Conservation (phyloP, 129 eudicot genomes). For the Logfia minima region DNA sequence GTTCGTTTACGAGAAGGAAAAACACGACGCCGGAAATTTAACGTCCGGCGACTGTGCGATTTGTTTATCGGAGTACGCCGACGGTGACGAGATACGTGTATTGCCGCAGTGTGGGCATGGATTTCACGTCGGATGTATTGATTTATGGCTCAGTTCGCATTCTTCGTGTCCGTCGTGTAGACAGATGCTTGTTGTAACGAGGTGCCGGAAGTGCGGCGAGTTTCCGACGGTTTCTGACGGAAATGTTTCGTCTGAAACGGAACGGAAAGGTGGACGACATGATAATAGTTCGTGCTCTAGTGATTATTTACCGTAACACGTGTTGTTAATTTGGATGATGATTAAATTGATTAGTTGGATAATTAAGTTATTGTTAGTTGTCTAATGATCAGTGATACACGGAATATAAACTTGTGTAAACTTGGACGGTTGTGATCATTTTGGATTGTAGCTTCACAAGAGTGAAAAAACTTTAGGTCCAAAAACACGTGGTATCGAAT, state of each 20-base stretch:
- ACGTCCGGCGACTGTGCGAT: slow-evolving; percentile 64
- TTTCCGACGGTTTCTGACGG: slow-evolving; percentile 35
- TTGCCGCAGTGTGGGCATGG: slow-evolving; percentile 86
- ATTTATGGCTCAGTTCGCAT: slow-evolving; percentile 74
- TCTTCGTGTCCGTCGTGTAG: slow-evolving; percentile 92
- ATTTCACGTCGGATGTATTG: slow-evolving; percentile 71
- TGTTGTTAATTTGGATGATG: background rate
- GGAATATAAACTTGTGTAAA: slow-evolving; percentile 6
- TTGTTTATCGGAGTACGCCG: slow-evolving; percentile 68
- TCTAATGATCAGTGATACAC: slow-evolving; percentile 1
- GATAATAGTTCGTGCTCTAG: slow-evolving; percentile 31
- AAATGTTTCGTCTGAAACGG: slow-evolving; percentile 10
- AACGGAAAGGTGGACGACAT: slow-evolving; percentile 21
- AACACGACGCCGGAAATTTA: slow-evolving; percentile 1
- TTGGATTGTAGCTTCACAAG: slow-evolving; percentile 14
- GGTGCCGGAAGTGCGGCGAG: slow-evolving; percentile 73
- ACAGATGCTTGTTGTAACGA: slow-evolving; percentile 47
- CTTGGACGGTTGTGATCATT: slow-evolving; percentile 25
- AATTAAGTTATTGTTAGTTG: background rate
- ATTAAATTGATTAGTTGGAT: background rate
- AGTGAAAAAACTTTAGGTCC: background rate
- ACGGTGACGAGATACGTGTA: slow-evolving; percentile 76
- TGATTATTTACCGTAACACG: slow-evolving; percentile 38
- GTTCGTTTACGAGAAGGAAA: slow-evolving; percentile 27
- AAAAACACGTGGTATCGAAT: slow-evolving; percentile 25